Conservation (phyloP, 805 yeast genomes). For the Nakazawaea molendinolei region DNA sequence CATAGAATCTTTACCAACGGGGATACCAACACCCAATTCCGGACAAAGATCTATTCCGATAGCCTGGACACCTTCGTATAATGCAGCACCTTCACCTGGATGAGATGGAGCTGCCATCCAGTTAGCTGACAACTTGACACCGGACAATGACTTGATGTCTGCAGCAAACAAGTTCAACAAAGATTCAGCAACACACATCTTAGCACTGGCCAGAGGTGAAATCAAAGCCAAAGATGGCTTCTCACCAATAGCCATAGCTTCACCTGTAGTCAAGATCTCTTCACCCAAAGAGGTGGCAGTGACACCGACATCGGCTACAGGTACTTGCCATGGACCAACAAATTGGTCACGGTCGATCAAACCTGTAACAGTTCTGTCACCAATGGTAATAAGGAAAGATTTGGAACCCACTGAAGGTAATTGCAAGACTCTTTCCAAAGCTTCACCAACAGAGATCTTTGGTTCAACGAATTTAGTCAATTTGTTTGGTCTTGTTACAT, state of each 20-base stretch:
- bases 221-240: slow-evolving; percentile 86
- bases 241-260: slow-evolving; percentile 97
- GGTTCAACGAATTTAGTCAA: slow-evolving; percentile 29
- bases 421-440: slow-evolving; percentile 74
- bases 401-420: slow-evolving; percentile 95
- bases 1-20: slow-evolving; percentile 99
- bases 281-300: slow-evolving; percentile 87
- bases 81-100: slow-evolving; percentile 89
- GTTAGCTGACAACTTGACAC: slow-evolving; percentile 87
- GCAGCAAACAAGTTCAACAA: slow-evolving; percentile 85
- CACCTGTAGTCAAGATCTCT: slow-evolving; percentile 72
- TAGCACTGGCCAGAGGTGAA: slow-evolving; percentile 85
- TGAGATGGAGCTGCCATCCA: slow-evolving; percentile 99
- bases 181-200: slow-evolving; percentile 94
- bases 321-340: slow-evolving; percentile 99
- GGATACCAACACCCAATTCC: slow-evolving; percentile 82
- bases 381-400: slow-evolving; percentile 92
- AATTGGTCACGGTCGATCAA: slow-evolving; percentile 95
- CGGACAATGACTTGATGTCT: slow-evolving; percentile 66
- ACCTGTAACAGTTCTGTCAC: slow-evolving; percentile 97
- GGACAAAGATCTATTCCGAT: slow-evolving; percentile 94
- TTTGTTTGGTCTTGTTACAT: slow-evolving; percentile 53
- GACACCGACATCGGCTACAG: slow-evolving; percentile 97
- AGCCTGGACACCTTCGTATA: slow-evolving; percentile 96
- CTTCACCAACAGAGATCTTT: slow-evolving; percentile 44